Percentiles rank a stretch among this genome's conserved stretches.
Conservation (phyloP, 2,329 filamentous ascomycete genomes). For the Fulvia fulva region DNA sequence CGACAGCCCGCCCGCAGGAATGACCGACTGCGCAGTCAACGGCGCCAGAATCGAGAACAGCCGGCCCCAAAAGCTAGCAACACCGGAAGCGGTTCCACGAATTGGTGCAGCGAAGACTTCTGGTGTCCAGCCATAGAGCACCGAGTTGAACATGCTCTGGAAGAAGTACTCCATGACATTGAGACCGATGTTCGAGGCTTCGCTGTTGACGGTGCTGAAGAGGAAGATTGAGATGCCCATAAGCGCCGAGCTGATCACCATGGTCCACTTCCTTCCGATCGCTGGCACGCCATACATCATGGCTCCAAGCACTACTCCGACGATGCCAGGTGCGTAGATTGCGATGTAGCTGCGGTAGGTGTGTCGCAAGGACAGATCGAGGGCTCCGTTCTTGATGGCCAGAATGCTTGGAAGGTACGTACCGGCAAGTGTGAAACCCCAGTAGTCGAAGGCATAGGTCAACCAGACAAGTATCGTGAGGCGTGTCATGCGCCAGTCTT, state of each 20-base stretch:
- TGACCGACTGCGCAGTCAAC: slow-evolving; percentile 49
- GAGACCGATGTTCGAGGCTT: slow-evolving; percentile 48
- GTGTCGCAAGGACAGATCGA: slow-evolving; percentile 38
- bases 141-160: slow-evolving; percentile 51
- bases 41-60: slow-evolving; percentile 57
- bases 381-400: slow-evolving; percentile 47
- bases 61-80: slow-evolving; percentile 57
- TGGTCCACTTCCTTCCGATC: slow-evolving; percentile 45
- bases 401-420: slow-evolving; percentile 50
- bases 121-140: slow-evolving; percentile 51
- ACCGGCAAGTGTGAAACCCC: slow-evolving; percentile 48
- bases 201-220: slow-evolving; percentile 44
- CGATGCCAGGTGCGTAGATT: slow-evolving; percentile 51
- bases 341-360: slow-evolving; percentile 54
- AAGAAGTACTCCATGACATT: slow-evolving; percentile 53
- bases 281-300: slow-evolving; percentile 46
- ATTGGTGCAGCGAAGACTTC: slow-evolving; percentile 40
- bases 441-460: slow-evolving; percentile 51
- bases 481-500: slow-evolving; percentile 39
- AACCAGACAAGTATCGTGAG: slow-evolving; percentile 49
- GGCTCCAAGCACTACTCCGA: slow-evolving; percentile 50
- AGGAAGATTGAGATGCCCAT: slow-evolving; percentile 46
- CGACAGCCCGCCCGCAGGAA: slow-evolving; percentile 19
- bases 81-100: slow-evolving; percentile 46
- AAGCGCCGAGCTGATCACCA: slow-evolving; percentile 42